These are phyloP conservation scores for Lomentospora prolificans DNA, from an alignment of 2,329 filamentous ascomycete species.

Conservation along the genomic window DNA sequence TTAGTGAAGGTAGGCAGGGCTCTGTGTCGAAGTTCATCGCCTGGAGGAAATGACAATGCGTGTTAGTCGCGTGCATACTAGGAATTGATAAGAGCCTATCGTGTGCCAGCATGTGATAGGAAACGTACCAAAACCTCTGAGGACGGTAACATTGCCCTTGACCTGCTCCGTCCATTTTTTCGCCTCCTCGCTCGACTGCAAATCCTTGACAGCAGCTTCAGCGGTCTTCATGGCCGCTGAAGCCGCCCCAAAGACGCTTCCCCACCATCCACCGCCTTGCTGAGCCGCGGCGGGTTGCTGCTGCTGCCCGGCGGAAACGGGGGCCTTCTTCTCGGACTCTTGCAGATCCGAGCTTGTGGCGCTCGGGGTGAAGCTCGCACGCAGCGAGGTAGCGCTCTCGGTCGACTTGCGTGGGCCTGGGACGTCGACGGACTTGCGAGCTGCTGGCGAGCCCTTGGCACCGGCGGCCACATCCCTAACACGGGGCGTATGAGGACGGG, in stretches of 20 bases:
- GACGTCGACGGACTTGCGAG: slow-evolving; percentile 48
- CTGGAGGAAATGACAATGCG: slow-evolving; percentile 32
- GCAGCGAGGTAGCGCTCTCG: slow-evolving; percentile 60
- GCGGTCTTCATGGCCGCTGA: slow-evolving; percentile 84
- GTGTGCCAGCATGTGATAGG: not conserved
- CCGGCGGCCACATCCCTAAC: slow-evolving; percentile 47
- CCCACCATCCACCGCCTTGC: slow-evolving; percentile 74
- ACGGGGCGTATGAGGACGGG: slow-evolving; percentile 76
- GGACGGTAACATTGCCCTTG: slow-evolving; percentile 71
- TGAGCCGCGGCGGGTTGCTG: slow-evolving; percentile 22
- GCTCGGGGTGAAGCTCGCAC: slow-evolving; percentile 61
- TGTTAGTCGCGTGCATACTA: slow-evolving; percentile 1
- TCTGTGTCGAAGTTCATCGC: slow-evolving; percentile 75
- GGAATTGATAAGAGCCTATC: not conserved
- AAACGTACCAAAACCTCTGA: slow-evolving; percentile 64
- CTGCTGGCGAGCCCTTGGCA: slow-evolving; percentile 34
- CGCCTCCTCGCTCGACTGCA: slow-evolving; percentile 92
- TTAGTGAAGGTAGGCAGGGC: slow-evolving; percentile 92
- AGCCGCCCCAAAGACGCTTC: slow-evolving; percentile 72
- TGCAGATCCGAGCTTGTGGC: slow-evolving; percentile 53
- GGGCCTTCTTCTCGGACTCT: slow-evolving; percentile 33
- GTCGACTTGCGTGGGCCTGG: slow-evolving; percentile 55
- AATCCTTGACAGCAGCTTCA: slow-evolving; percentile 85
- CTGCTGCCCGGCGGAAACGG: slow-evolving; percentile 20
- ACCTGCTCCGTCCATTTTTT: slow-evolving; percentile 95